Conservation (phyloP, 345 rosid species). For the Citrus cavaleriei region DNA sequence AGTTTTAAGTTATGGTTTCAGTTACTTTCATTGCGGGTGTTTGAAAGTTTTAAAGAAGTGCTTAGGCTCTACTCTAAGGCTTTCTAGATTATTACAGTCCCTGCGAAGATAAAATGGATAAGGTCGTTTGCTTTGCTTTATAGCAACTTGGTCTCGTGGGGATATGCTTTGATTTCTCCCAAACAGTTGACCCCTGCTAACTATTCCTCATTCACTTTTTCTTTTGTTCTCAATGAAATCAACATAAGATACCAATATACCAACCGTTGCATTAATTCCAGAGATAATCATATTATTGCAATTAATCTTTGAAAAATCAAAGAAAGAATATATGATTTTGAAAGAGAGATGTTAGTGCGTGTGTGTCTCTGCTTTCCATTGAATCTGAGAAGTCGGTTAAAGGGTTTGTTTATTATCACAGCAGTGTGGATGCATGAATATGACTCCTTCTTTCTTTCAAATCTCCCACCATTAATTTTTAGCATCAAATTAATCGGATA, state of each 20-base stretch:
- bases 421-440: neutral
- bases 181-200: slow-evolving; percentile 13
- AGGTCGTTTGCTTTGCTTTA: slow-evolving; percentile 20
- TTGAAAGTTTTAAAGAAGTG: slow-evolving; percentile 4
- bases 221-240: slow-evolving; percentile 3
- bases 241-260: slow-evolving; percentile 15
- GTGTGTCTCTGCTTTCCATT: neutral
- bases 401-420: neutral
- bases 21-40: neutral
- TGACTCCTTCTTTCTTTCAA: neutral
- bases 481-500: neutral
- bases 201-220: neutral
- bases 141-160: slow-evolving; percentile 18
- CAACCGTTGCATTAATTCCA: neutral
- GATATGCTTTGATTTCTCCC: slow-evolving; percentile 12
- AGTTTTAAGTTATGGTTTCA: no score
- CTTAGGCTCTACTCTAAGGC: neutral
- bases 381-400: neutral
- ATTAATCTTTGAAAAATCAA: slow-evolving; percentile 27
- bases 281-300: neutral
- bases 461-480: neutral
- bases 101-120: slow-evolving; percentile 18
- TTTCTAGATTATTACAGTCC: neutral
- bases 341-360: neutral
- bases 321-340: slow-evolving; percentile 20